Evolutionary conservation across 2,329 filamentous ascomycete species (phyloP).

Genomic region (Onygenales sp.): DNA sequence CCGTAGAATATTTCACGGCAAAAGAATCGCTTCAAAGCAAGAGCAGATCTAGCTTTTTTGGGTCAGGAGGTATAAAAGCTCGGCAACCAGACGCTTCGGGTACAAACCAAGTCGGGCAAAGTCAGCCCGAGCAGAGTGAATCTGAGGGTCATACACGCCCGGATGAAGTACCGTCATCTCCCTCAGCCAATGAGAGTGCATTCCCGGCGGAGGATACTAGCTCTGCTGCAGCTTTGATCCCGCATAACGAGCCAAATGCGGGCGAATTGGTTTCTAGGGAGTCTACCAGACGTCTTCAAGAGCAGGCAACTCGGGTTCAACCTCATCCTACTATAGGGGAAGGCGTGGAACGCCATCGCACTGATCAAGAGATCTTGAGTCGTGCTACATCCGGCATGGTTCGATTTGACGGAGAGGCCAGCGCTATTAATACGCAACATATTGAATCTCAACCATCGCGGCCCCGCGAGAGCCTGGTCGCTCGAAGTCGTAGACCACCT

Average conservation of each 20-base stretch:
- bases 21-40: neutral
- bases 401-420: constrained; percentile 36
- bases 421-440: constrained; percentile 30
- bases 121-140: neutral
- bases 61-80: neutral
- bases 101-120: neutral
- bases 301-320: constrained; percentile 6
- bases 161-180: neutral
- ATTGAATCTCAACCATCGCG: constrained; percentile 27
- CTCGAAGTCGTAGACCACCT: constrained; percentile 9
- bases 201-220: neutral
- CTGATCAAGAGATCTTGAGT: constrained; percentile 13
- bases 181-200: neutral
- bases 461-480: constrained; percentile 9
- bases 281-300: constrained; percentile 16
- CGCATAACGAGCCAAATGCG: constrained; percentile 12
- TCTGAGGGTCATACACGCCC: neutral
- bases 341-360: neutral
- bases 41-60: neutral
- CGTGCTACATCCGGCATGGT: constrained; percentile 26
- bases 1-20: neutral
- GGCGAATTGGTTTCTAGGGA: constrained; percentile 14
- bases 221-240: constrained; percentile 20
- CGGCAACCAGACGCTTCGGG: neutral
- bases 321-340: neutral